These are phyloP conservation scores for Leccinum variicolor DNA, from an alignment of 768 basidiomycete genomes.

Conservation along the genomic window DNA sequence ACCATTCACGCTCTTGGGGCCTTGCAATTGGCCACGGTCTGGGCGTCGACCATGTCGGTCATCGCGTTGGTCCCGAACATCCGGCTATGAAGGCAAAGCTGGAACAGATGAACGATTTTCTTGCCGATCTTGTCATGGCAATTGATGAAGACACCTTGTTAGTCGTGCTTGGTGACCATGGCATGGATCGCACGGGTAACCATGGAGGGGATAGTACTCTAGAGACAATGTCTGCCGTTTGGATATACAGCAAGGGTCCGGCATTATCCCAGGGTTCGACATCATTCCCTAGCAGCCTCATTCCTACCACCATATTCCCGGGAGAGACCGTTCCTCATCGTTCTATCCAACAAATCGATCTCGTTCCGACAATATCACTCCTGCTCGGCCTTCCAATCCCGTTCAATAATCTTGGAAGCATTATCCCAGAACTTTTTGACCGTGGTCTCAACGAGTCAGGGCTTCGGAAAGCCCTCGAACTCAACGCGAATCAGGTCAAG, in stretches of 20 bases:
- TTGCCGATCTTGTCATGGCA: slow-evolving; percentile 65
- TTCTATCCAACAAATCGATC: slow-evolving; percentile 86
- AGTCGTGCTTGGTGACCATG: slow-evolving; percentile 92
- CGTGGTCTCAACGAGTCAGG: slow-evolving; percentile 32
- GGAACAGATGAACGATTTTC: slow-evolving; percentile 80
- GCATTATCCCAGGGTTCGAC: slow-evolving; percentile 38
- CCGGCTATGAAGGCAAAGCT: slow-evolving; percentile 84
- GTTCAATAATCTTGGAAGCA: slow-evolving; percentile 88
- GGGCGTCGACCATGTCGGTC: slow-evolving; percentile 96
- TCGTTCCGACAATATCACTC: slow-evolving; percentile 84
- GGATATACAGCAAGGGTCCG: slow-evolving; percentile 86
- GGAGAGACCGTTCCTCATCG: slow-evolving; percentile 53
- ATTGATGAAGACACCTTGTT: slow-evolving; percentile 88
- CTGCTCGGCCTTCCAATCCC: slow-evolving; percentile 92
- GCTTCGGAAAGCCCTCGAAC: slow-evolving; percentile 57
- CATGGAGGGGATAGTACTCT: slow-evolving; percentile 89
- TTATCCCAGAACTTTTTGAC: slow-evolving; percentile 91
- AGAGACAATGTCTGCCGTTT: slow-evolving; percentile 83
- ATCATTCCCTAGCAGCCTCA: slow-evolving; percentile 45
- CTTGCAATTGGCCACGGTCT: slow-evolving; percentile 90
- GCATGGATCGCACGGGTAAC: slow-evolving; percentile 93
- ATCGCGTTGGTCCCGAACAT: slow-evolving; percentile 89
- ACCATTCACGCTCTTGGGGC: slow-evolving; percentile 62
- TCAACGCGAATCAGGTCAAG: slow-evolving; percentile 75
- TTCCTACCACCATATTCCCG: slow-evolving; percentile 60